Base-by-base conservation (phyloP, 805 yeast species). In the Yamadazyma nakazawae region DNA sequence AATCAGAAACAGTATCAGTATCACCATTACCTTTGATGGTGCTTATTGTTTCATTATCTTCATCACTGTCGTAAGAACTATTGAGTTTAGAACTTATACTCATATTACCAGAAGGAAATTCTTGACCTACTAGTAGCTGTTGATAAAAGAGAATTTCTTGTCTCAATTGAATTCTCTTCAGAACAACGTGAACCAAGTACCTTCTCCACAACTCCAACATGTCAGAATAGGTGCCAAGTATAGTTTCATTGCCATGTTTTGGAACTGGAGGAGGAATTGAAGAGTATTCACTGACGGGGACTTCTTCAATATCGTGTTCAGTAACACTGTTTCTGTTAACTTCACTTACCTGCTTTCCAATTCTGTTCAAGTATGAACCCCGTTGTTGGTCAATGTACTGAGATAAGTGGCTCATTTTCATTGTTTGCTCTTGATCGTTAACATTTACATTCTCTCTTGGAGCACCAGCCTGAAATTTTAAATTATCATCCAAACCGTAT, bases 71-170 rank as follows among this genome's bases (percentile, higher is more conserved):
- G 36, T 48, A 46, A 13, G 43, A 40, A 21, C 49, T 45, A 18
- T 34, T 42, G n/a, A 25, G 17, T 30, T 16, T 36, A 5, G 47
- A 38, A 13, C 42, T 43, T 11, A 42, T 14, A 31, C 52, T 46
- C 18, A 40, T 24, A 13, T 43, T 45, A 13, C 51, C 28, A 11
- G 48, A 7, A 14, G 39, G 45, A 18, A 40, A 21, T 13, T 51
- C 55, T 38, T 49, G 51, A 9, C 38, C 51, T 12, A 51, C 46
- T 14, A 58, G 43, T 38, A 57, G 53, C 7, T 54, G 37, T 50
- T 68, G 72, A 60, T 63, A 72, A 42, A 61, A 49, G 26, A 53
- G 57, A 47, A 72, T 69, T 46, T 72, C 77, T 50, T 70, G 75
- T 37, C 76, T 57, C 42, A 72, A 57, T 47, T 64, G 63, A 40